Percentiles rank a stretch among this genome's conserved stretches.
These are phyloP conservation scores for Wickerhamomyces hampshirensis DNA, from an alignment of 805 yeast species.

Conservation along the genomic window DNA sequence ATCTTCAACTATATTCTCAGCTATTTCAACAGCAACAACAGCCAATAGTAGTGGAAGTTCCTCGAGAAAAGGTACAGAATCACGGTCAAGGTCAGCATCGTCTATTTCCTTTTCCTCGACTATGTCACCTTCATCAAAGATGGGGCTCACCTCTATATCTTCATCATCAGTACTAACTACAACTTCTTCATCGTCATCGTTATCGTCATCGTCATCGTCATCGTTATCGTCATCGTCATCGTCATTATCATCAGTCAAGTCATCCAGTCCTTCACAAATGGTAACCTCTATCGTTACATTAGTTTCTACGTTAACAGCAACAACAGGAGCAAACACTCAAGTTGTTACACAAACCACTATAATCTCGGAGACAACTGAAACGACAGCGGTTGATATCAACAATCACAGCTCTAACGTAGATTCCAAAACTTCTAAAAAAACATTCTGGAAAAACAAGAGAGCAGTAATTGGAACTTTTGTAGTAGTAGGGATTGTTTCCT, in stretches of 20 bases:
- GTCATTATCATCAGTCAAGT: slow-evolving; percentile 10
- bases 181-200: slow-evolving; percentile 11
- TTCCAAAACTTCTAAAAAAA: not conserved
- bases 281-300: slow-evolving; percentile 8
- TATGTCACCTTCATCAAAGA: not conserved
- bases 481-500: not conserved
- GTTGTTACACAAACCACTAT: slow-evolving; percentile 4
- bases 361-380: slow-evolving; percentile 13
- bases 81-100: too few relatives aligned
- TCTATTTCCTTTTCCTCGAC: slow-evolving; percentile 1
- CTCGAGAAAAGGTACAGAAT: too few relatives aligned
- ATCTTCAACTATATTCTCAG: too few relatives aligned
- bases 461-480: not conserved
- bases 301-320: slow-evolving; percentile 6
- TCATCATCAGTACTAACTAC: slow-evolving; percentile 16
- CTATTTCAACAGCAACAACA: too few relatives aligned
- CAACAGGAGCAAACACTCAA: not conserved
- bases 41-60: too few relatives aligned
- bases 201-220: slow-evolving; percentile 7
- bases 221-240: slow-evolving; percentile 9
- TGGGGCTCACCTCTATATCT: slow-evolving; percentile 4
- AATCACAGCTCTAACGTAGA: slow-evolving; percentile 4
- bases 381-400: slow-evolving; percentile 5
- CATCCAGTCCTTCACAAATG: too few relatives aligned
- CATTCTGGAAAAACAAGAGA: not conserved